Base-by-base conservation (phyloP, 148 eudicot genomes). In the Rhododendron vialii region DNA sequence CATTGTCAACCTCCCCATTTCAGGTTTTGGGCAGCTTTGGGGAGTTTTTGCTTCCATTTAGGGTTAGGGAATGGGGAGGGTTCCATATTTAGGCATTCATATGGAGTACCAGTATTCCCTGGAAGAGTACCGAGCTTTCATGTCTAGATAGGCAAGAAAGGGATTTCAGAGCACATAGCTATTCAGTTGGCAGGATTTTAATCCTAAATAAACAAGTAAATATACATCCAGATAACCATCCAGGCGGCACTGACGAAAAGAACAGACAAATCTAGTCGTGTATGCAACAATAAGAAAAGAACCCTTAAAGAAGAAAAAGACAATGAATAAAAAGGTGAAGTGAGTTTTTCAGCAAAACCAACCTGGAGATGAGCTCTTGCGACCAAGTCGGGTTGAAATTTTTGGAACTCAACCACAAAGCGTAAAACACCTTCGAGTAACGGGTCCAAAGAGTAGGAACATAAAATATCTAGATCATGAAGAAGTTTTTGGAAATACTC, bases 321-420 rank as follows among this genome's bases (percentile, higher is more conserved):
- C n/a, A 53, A 47, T 30, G 22, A 50, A 63, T 33, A 26, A 30
- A 59, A 51, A 35, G 78, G 57, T 36, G 36, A 77, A 14, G 61
- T 24, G 33, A 76, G 61, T 85, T 71, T 17, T 55, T 78, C 22
- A 82, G 82, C 57, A 82, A 59, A 59, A 91, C 85, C 83, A 83
- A 94, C 99, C 95, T 95, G 99, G 88, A 97, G 92, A 91, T 89
- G 90, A 88, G 95, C 95, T 93, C 99, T 94, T 88, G 98, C 98
- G 83, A 97, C 95, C 91, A 97, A 92, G 92, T 95, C 99, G 71
- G 98, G 99, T 89, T 94, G 94, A 43, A 82, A 84, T 90, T 95
- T 97, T 87, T 97, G 99, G 88, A 97, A 94, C 84, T 93, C 94
- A 71, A 93, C 98, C 85, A 94, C 90, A 86, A 93, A 95, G 79